phyloP scores from a whole-genome alignment of 2,329 filamentous ascomycete genomes.

The Penicillium sp. region DNA sequence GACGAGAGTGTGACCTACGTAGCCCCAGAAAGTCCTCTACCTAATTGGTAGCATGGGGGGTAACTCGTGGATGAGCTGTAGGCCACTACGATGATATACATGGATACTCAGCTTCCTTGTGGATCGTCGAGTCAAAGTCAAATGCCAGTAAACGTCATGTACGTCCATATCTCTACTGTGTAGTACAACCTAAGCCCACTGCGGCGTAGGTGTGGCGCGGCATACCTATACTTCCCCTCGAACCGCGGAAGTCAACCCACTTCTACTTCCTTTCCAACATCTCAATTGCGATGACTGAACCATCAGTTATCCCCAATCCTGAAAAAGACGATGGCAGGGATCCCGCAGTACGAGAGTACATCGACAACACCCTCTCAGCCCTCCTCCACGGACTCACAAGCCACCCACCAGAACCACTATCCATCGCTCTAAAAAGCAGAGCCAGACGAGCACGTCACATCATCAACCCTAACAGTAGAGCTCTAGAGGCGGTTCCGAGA shows the following conservation, averaged over 20 bases:
- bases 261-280: background rate
- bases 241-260: background rate
- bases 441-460: conserved; percentile 20
- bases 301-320: background rate
- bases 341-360: conserved; percentile 28
- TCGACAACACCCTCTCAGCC: conserved; percentile 27
- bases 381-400: conserved; percentile 28
- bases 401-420: conserved; percentile 26
- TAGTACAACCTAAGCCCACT: background rate
- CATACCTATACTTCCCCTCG: background rate
- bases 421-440: conserved; percentile 31
- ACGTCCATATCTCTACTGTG: too few species aligned
- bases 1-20: too few species aligned
- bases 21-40: too few species aligned
- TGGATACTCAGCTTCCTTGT: background rate
- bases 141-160: too few species aligned
- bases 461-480: conserved; percentile 30
- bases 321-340: conserved; percentile 8
- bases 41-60: too few species aligned
- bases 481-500: conserved; percentile 25
- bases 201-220: background rate
- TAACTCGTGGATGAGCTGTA: too few species aligned
- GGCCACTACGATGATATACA: too few species aligned
- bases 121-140: background rate
- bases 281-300: conserved; percentile 3